These are phyloP conservation scores for Dipodascopsis uninucleata DNA, from an alignment of 805 yeast genomes.

Conservation along the genomic window DNA sequence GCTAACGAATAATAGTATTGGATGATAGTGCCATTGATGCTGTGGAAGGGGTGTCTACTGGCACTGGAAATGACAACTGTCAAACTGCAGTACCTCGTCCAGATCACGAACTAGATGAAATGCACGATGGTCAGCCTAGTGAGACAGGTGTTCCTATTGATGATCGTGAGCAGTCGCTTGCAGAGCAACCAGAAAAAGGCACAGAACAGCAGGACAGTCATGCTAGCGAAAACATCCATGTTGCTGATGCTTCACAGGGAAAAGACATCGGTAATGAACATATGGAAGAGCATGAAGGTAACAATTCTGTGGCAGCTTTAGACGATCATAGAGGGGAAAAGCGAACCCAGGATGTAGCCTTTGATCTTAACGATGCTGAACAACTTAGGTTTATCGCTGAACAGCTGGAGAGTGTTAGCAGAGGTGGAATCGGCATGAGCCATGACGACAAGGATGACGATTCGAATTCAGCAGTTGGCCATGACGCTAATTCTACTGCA, in stretches of 20 bases:
- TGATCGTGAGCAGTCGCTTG: too few species aligned
- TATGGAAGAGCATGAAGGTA: not conserved
- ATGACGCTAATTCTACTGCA: not conserved
- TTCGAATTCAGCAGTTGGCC: not conserved
- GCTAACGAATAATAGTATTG: too few species aligned
- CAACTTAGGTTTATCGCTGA: constrained; percentile 33
- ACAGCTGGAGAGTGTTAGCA: constrained; percentile 27
- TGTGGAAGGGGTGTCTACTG: too few species aligned
- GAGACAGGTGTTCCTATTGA: not conserved
- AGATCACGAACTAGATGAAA: too few species aligned
- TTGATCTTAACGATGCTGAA: constrained; percentile 31
- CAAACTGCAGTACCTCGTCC: too few species aligned
- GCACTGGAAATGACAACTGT: too few species aligned
- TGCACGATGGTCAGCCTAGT: too few species aligned
- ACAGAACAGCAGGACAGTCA: not conserved
- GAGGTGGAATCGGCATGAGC: constrained; percentile 44
- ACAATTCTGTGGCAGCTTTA: not conserved
- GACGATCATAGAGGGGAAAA: not conserved
- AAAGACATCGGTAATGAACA: too few species aligned
- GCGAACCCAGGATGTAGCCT: constrained; percentile 7
- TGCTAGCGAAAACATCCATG: too few species aligned
- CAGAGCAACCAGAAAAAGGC: not conserved
- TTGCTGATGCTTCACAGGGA: too few species aligned
- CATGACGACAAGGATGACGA: constrained; percentile 3
- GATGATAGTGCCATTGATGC: too few species aligned